These are phyloP conservation scores for Trichomonas gallinae DNA, from an alignment of 208 protist genomes.

Conservation along the genomic window DNA sequence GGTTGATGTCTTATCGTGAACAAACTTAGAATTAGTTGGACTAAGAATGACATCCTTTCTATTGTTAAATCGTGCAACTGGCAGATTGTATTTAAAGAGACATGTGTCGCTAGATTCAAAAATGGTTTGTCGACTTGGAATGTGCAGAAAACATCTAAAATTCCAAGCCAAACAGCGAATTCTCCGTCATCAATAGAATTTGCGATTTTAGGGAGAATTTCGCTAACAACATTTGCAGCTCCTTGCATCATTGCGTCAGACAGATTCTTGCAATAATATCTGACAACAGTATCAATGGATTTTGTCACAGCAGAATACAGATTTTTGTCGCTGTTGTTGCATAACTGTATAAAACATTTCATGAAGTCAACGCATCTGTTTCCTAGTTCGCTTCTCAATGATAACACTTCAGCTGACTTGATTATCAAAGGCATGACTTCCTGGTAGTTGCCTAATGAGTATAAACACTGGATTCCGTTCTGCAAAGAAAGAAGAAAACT, in stretches of 20 bases:
- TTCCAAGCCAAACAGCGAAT: not conserved
- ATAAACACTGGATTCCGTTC: not conserved
- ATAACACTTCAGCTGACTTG: not conserved
- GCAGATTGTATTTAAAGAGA: not conserved
- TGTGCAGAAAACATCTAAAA: not conserved
- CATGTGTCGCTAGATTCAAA: not conserved
- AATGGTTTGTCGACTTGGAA: not conserved
- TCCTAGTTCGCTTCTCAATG: not conserved
- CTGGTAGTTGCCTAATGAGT: not conserved
- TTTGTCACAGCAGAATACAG: not conserved
- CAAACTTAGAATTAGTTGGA: not conserved
- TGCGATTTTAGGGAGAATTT: not conserved
- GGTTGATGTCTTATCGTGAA: too few relatives aligned
- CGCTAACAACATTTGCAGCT: not conserved
- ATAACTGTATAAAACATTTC: not conserved
- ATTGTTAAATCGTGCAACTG: not conserved
- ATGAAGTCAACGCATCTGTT: not conserved
- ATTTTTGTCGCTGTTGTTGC: not conserved
- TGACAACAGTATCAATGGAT: not conserved
- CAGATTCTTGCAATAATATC: not conserved
- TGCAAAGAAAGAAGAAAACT: not conserved
- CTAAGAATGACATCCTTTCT: not conserved
- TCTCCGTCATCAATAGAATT: not conserved
- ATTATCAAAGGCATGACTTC: not conserved
- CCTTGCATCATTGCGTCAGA: not conserved